Base-by-base conservation (phyloP, 441 rosid species). In the Flueggea neowawraea region DNA sequence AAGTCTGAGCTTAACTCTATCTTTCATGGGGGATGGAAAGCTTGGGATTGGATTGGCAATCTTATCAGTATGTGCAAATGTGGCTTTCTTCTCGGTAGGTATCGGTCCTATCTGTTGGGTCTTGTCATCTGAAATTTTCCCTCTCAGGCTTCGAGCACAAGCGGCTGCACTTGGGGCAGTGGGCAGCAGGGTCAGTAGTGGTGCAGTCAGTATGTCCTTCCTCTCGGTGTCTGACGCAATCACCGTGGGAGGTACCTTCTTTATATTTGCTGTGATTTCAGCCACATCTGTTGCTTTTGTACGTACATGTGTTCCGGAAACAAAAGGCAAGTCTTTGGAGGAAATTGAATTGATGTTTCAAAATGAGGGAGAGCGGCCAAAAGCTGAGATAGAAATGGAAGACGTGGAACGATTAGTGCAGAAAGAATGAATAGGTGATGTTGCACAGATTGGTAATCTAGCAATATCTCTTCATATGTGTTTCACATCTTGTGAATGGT, bases 71-170 rank as follows among this genome's bases (percentile, higher is more conserved):
- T 93, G 96, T 61, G 97, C 81, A 16, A 87, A 85, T 73, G 96
- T 87, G 16, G 95, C 96, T 16, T 93, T 93, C 83, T 93, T 93
- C 72, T 93, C 96, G 0, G 73, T 85, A 16, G 97, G 97, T 49
- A 79, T 90, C 45, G 97, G 97, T 11, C 97, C 97, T 17, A 58
- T 89, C 45, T 88, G 96, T 65, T 88, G 93, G 98, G 97, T 90
- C 15, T 32, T 93, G 62, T 84, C 97, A 15, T 88, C 97, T 0
- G 96, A 93, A 81, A 90, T 93, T 17, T 90, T 82, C 69, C 97
- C 97, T 13, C 54, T 88, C 55, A 78, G 86, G 77, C 69, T 88
- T 56, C 81, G 93, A 58, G 97, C 96, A 13, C 96, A 90, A 68
- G 97, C 97, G 12, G 71, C 91, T 0, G 96, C 98, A 0, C 85